Evolutionary conservation across 1,284 basidiomycete species (phyloP).

Genomic region (Cutaneotrichosporon daszewskae): DNA sequence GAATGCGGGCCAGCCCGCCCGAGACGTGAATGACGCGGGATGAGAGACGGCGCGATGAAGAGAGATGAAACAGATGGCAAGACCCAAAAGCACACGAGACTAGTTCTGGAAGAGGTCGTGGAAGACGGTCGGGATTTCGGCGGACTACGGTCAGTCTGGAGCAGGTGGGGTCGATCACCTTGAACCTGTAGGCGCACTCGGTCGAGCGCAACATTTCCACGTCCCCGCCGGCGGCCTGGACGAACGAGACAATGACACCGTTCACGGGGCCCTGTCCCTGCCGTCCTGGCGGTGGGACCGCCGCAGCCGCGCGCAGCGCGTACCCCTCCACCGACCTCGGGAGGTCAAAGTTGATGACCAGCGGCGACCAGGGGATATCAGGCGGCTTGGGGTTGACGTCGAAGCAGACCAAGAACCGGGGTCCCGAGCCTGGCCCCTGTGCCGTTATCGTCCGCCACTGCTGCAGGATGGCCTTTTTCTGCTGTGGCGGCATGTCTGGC

Average conservation of each 20-base stretch:
- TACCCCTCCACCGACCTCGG: slow-evolving; percentile 95
- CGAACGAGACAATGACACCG: slow-evolving; percentile 81
- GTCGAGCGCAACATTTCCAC: slow-evolving; percentile 96
- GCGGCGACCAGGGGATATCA: slow-evolving; percentile 80
- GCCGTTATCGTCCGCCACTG: slow-evolving; percentile 51
- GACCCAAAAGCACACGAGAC: slow-evolving; percentile 5
- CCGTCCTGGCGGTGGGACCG: slow-evolving; percentile 29
- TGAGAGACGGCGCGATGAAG: not conserved
- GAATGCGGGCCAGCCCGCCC: not conserved
- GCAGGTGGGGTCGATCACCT: slow-evolving; percentile 30
- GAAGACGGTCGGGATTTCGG: slow-evolving; percentile 44
- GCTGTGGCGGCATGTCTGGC: slow-evolving; percentile 66
- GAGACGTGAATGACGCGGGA: not conserved
- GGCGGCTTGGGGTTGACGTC: slow-evolving; percentile 84
- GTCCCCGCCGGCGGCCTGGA: slow-evolving; percentile 92
- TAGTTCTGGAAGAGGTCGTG: slow-evolving; percentile 44
- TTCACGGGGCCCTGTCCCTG: slow-evolving; percentile 53
- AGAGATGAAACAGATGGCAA: not conserved
- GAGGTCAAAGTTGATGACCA: slow-evolving; percentile 91
- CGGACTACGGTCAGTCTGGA: slow-evolving; percentile 25
- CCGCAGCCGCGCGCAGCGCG: slow-evolving; percentile 57
- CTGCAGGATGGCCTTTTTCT: slow-evolving; percentile 54
- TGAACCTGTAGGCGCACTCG: slow-evolving; percentile 91
- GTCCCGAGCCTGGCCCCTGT: slow-evolving; percentile 27
- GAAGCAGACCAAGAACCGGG: slow-evolving; percentile 73